Evolutionary conservation across 192 early-diverging fungal species (phyloP).

Genomic region (Globomyces pollinis-pini): DNA sequence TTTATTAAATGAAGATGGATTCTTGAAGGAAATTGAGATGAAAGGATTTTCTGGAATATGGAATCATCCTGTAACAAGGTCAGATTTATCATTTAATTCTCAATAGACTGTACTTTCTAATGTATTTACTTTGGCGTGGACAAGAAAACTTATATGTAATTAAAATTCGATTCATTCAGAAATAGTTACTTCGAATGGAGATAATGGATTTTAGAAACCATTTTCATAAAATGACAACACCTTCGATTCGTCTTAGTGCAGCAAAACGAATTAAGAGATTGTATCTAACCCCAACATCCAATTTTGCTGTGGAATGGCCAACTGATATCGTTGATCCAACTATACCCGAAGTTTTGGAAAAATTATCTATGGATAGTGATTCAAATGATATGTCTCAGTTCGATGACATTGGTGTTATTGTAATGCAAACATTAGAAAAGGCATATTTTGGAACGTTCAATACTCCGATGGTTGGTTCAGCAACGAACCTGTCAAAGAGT

Average conservation of each 20-base stretch:
- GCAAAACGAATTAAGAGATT: slow-evolving; percentile 28
- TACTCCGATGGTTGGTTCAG: slow-evolving; percentile 8
- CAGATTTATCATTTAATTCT: slow-evolving; percentile 9
- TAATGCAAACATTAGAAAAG: slow-evolving; percentile 25
- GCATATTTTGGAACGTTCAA: slow-evolving; percentile 22
- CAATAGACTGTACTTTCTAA: slow-evolving; percentile 37
- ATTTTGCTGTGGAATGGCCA: slow-evolving; percentile 17
- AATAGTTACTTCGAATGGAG: slow-evolving; percentile 36
- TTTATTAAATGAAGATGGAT: slow-evolving; percentile 16
- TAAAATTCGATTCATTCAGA: neutral
- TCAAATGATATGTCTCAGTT: slow-evolving; percentile 23
- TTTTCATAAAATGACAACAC: slow-evolving; percentile 18
- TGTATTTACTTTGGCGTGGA: slow-evolving; percentile 32
- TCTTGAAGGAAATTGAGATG: slow-evolving; percentile 22
- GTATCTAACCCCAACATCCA: slow-evolving; percentile 23
- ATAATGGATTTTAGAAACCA: slow-evolving; percentile 24
- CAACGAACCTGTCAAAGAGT: neutral
- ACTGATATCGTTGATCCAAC: slow-evolving; percentile 13
- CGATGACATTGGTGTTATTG: slow-evolving; percentile 30
- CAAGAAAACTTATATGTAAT: slow-evolving; percentile 32
- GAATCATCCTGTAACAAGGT: slow-evolving; percentile 44
- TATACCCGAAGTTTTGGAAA: slow-evolving; percentile 12
- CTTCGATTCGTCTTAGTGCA: slow-evolving; percentile 17
- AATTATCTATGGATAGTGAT: slow-evolving; percentile 20
- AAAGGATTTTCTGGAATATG: slow-evolving; percentile 34